These are phyloP conservation scores for Musa beccarii DNA, from an alignment of 176 grass and related monocot species.

Conservation along the genomic window DNA sequence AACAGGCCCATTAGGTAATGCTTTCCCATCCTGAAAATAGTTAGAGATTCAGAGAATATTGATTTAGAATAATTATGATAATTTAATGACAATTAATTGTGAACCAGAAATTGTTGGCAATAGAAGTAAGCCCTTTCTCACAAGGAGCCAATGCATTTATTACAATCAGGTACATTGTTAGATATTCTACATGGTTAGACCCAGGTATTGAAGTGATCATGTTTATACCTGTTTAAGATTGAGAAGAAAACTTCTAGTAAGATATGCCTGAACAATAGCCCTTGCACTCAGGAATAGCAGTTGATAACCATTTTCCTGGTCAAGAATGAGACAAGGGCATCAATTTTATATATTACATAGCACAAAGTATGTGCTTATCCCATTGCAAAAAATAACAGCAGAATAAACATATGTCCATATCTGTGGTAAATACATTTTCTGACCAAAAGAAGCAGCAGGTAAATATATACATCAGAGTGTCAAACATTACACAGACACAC, in stretches of 20 bases:
- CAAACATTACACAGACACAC: neutral
- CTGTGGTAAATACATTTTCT: neutral
- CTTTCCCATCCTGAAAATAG: conserved; percentile 91
- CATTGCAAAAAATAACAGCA: neutral
- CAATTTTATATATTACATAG: neutral
- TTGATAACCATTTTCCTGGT: conserved; percentile 98
- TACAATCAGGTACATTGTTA: neutral
- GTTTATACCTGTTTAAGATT: conserved; percentile 91
- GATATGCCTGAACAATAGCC: conserved; percentile 96
- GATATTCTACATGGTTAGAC: conserved; percentile 3
- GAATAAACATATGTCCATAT: neutral
- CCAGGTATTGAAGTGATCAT: conserved; percentile 2
- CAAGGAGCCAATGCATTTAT: neutral
- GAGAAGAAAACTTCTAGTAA: conserved; percentile 91
- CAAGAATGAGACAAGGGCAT: conserved; percentile 22
- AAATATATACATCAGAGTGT: neutral
- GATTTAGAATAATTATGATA: neutral
- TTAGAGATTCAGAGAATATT: neutral
- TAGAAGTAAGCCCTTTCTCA: neutral
- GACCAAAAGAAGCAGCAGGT: neutral
- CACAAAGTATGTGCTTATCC: neutral
- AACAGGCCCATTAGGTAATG: conserved; percentile 80
- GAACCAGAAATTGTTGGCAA: neutral
- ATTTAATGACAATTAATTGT: conserved; percentile 1
- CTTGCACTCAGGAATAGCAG: conserved; percentile 95